Percentiles rank a stretch among this genome's conserved stretches.
Evolutionary conservation across 179 eudicot species (phyloP).

Genomic region (Heliamphora pulchella): DNA sequence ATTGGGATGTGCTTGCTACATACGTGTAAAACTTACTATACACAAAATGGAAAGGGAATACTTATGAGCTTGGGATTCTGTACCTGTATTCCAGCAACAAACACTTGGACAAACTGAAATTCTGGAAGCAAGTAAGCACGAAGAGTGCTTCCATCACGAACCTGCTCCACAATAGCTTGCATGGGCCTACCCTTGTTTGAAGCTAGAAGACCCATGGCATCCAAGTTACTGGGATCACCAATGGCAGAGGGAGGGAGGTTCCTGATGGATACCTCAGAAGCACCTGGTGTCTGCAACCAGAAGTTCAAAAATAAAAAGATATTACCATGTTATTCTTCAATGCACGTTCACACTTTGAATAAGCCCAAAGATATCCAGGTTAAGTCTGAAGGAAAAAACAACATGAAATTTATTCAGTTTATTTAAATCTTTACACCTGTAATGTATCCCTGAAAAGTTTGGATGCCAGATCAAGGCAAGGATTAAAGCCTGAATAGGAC

Average conservation of each 20-base stretch:
- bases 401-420: neutral
- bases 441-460: too few relatives aligned
- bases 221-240: constrained; percentile 63
- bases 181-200: constrained; percentile 66
- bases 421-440: too few relatives aligned
- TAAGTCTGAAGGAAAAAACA: neutral
- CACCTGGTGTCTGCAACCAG: constrained; percentile 60
- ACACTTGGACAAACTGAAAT: constrained; percentile 83
- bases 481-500: neutral
- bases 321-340: neutral
- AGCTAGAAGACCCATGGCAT: constrained; percentile 47
- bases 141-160: constrained; percentile 88
- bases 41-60: neutral
- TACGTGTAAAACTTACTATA: too few relatives aligned
- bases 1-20: too few relatives aligned
- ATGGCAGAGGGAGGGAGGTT: constrained; percentile 81
- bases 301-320: constrained; percentile 2
- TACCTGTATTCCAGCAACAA: constrained; percentile 89
- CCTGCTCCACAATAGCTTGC: constrained; percentile 85
- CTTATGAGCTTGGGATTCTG: neutral
- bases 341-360: neutral
- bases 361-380: neutral
- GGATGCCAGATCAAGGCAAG: neutral
- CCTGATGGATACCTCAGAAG: constrained; percentile 73
- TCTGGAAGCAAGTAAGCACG: constrained; percentile 90